Base-by-base conservation (phyloP, 257 asterid species). In the Lycium barbarum region DNA sequence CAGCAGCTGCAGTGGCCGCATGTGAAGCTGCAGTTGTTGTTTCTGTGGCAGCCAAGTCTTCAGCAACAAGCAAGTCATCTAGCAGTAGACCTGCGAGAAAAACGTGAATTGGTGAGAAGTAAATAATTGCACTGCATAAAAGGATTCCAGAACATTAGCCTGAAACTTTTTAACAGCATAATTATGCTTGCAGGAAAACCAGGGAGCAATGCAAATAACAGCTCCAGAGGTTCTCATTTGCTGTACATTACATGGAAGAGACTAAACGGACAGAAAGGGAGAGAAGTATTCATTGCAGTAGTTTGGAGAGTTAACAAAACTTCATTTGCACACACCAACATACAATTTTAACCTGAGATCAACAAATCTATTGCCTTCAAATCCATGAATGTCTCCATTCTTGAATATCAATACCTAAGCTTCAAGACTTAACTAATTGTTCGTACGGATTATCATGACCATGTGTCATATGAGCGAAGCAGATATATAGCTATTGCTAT, bases 21-120 rank as follows among this genome's bases (percentile, higher is more conserved):
- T 93, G 98, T n/a, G 99, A 93, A 88, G 99, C 98, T 83, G 98
- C 98, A 86, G 87, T 91, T 33, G 98, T 97, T 36, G 98, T 95
- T 90, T 95, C 99, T 33, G 98, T 93, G 80, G 99, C 98, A 65
- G 99, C 97, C 70, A 97, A 88, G 89, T 97, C 99, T 89, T 97
- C 99, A 38, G 99, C 99, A 22, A 94, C 99, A 68, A 97, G 98
- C 73, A 97, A 90, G 89, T 97, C 99, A 87, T 95, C 99, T 82
- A 96, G 90, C 88, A 96, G 86, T 79, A 96, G 97, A 76, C 99
- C 99, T 96, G 85, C 47, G 87, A 86, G 1, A 26, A 26, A 26
- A 26, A 26, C 33, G 33, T 26, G 33, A 74, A 88, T 45, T 43
- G 58, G 58, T 45, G 80, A 72, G 18, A 72, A 20, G 80, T 45